These are phyloP conservation scores for Coemansia sp. DNA, from an alignment of 192 early-diverging fungal species.

Conservation along the genomic window DNA sequence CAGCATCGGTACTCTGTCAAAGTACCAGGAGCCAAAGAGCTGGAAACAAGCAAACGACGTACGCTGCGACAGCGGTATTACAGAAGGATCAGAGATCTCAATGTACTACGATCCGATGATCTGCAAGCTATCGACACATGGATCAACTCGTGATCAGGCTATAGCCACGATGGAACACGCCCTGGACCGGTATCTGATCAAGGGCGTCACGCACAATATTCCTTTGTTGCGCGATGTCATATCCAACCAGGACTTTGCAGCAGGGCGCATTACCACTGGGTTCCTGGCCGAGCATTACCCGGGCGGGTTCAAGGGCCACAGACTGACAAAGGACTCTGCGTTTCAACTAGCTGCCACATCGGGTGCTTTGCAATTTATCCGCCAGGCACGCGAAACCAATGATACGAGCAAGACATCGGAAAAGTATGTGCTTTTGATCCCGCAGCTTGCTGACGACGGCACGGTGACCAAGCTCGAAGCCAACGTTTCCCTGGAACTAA, in stretches of 20 bases:
- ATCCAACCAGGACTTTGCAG: constrained; percentile 65
- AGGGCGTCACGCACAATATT: constrained; percentile 95
- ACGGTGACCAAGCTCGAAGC: constrained; percentile 36
- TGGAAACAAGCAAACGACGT: constrained; percentile 56
- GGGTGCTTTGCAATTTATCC: constrained; percentile 66
- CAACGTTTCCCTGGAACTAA: constrained; percentile 6
- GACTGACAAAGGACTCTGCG: constrained; percentile 54
- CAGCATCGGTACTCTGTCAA: constrained; percentile 81
- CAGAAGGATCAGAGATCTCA: constrained; percentile 89
- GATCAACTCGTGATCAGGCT: constrained; percentile 70
- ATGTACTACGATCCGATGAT: constrained; percentile 97
- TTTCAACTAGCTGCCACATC: constrained; percentile 66
- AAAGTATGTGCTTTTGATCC: constrained; percentile 20
- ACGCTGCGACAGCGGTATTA: constrained; percentile 91
- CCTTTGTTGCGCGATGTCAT: constrained; percentile 88
- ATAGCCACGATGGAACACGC: constrained; percentile 77
- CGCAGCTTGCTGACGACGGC: constrained; percentile 56
- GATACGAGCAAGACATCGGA: not conserved
- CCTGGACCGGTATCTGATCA: constrained; percentile 88
- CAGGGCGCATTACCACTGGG: constrained; percentile 78
- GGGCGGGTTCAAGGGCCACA: constrained; percentile 77
- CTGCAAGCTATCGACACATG: constrained; percentile 91
- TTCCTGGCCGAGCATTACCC: constrained; percentile 91
- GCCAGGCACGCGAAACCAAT: constrained; percentile 53
- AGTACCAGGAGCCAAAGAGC: constrained; percentile 77